A percentile compares a stretch with the other conserved stretches of the same genome.
Evolutionary conservation across 2,329 filamentous ascomycete genomes (phyloP).

Genomic region (Cryphonectria radicalis): DNA sequence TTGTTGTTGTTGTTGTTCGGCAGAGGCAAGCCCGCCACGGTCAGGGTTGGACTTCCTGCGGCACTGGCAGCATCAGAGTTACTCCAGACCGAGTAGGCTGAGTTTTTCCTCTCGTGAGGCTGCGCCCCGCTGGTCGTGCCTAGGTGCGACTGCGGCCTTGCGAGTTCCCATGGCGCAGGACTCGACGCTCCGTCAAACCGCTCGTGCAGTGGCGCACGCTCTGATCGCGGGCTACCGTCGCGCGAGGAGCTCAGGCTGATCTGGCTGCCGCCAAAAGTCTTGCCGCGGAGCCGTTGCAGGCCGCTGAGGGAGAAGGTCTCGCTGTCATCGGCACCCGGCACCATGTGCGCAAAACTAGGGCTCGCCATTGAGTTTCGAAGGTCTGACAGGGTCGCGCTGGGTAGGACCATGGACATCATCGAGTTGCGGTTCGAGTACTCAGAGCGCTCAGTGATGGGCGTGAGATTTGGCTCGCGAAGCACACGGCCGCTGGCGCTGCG

Average conservation of each 20-base stretch:
- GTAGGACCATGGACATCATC: slow-evolving; percentile 72
- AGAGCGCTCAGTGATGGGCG: slow-evolving; percentile 92
- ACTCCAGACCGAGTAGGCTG: slow-evolving; percentile 52
- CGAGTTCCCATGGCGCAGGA: slow-evolving; percentile 40
- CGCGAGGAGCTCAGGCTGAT: slow-evolving; percentile 67
- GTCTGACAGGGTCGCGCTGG: slow-evolving; percentile 44
- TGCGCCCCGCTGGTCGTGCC: slow-evolving; percentile 13
- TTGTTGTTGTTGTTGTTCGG: slow-evolving; percentile 16
- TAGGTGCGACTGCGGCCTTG: slow-evolving; percentile 32
- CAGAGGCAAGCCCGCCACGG: slow-evolving; percentile 39
- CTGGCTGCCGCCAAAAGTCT: slow-evolving; percentile 82
- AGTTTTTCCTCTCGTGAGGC: slow-evolving; percentile 52
- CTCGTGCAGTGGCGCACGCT: slow-evolving; percentile 43
- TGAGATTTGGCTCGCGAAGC: slow-evolving; percentile 85
- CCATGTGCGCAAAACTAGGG: slow-evolving; percentile 78
- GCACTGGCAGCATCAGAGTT: slow-evolving; percentile 53
- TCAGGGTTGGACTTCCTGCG: slow-evolving; percentile 56
- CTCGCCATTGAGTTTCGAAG: slow-evolving; percentile 63
- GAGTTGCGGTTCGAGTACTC: slow-evolving; percentile 97
- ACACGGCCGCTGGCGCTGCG: slow-evolving; percentile 75
- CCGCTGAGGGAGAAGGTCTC: slow-evolving; percentile 73
- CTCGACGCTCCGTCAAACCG: slow-evolving; percentile 51
- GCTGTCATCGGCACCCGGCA: slow-evolving; percentile 67
- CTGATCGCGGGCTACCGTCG: slow-evolving; percentile 55
- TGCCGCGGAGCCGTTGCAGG: slow-evolving; percentile 72